Evolutionary conservation across 345 rosid species (phyloP), one percentile per base, ranked within the genome.

Genomic region (Nasturtium officinale): DNA sequence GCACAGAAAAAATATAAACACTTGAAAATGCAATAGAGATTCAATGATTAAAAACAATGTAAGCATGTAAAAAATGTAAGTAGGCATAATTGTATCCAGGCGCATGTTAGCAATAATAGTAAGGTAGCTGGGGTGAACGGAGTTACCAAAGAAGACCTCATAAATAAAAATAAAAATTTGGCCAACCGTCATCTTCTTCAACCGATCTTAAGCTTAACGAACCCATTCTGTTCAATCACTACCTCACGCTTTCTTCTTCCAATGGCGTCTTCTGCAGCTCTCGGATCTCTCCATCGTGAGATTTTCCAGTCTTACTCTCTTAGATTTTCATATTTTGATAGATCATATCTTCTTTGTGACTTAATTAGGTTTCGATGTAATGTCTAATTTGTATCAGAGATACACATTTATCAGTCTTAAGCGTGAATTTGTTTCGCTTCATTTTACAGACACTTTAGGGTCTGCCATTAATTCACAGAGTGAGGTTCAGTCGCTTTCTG

Each of bases 251-350:
- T 33, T 51, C 25, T 23, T 55, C 72, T 56, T 65, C 46, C 89
- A 33, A 91, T 94, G 98, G 98, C 83, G 65, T 87, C 91, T 69
- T 83, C 87, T 32, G 75, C 87, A 35, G 78, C 81, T 74, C 83
- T 89, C 64, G 91, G 88, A 74, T 90, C 92, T 57, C 78, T 86
- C 65, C 84, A 71, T 69, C 79, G 99, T 95, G 75, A 74, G 69
- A n/a, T n/a, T n/a, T n/a, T 61, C 25, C n/a, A n/a, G n/a, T 56
- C 57, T 65, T 67, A 7, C 66, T 48, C 7, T 37, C 18, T 15
- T 29, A 35, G 33, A 3, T 46, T 4, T 48, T 7, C 28, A 13
- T 66, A 48, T 29, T 51, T 52, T 43, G 37, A 13, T 55, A 62
- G 57, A 42, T 68, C 55, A 1, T 23, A 38, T 67, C 25, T 72